Evolutionary conservation across 495 filamentous ascomycete species (phyloP).

Genomic region (Neurospora sp.): DNA sequence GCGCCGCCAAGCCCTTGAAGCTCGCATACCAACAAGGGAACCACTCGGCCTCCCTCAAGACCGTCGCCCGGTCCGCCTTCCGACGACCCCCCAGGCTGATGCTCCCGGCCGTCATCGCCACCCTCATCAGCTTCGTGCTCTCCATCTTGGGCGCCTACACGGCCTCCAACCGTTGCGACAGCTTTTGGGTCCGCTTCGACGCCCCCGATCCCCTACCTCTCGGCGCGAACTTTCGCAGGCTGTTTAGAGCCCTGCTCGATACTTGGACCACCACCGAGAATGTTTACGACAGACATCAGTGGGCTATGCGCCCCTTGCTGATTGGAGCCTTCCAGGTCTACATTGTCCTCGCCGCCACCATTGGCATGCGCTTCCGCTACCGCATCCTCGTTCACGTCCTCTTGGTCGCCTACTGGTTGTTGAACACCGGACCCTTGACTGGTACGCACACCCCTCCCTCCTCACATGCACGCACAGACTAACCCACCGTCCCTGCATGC

Average conservation of each 20-base stretch:
- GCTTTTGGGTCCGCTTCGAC: constrained; percentile 49
- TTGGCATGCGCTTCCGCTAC: constrained; percentile 48
- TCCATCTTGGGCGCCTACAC: constrained; percentile 49
- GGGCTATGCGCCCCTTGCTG: constrained; percentile 52
- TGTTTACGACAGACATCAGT: constrained; percentile 54
- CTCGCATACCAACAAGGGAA: constrained; percentile 45
- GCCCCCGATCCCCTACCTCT: constrained; percentile 30
- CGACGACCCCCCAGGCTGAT: constrained; percentile 52
- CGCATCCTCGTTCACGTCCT: constrained; percentile 42
- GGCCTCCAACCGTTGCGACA: constrained; percentile 43
- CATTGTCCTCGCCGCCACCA: constrained; percentile 43
- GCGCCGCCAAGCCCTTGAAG: constrained; percentile 54
- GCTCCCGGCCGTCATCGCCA: constrained; percentile 49
- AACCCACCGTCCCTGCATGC: not conserved
- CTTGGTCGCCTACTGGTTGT: constrained; percentile 43
- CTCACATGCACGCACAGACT: not conserved
- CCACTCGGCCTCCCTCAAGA: constrained; percentile 38
- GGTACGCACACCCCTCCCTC: constrained; percentile 8
- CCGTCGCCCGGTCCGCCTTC: constrained; percentile 52
- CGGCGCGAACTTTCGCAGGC: constrained; percentile 19
- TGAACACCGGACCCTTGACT: constrained; percentile 27
- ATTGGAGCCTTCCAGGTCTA: constrained; percentile 55
- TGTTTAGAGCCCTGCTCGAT: constrained; percentile 39
- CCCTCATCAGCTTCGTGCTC: constrained; percentile 45
- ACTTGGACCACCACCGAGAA: constrained; percentile 52